Evolutionary conservation across 1,139 yeast species (phyloP).

Genomic region (Debaryomycetaceae sp.): DNA sequence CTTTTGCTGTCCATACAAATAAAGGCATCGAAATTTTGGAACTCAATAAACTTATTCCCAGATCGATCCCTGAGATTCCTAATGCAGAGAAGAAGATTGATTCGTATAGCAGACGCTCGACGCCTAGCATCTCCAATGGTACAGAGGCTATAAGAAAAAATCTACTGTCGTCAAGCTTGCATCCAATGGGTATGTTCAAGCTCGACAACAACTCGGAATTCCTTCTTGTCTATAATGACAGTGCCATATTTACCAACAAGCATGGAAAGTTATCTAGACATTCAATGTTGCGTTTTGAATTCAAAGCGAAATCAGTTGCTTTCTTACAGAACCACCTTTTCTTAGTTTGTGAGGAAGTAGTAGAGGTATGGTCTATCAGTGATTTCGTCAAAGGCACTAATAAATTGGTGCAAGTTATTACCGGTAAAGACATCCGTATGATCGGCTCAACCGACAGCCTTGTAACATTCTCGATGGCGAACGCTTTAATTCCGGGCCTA

Average conservation of each 20-base stretch:
- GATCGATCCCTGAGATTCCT: constrained; percentile 52
- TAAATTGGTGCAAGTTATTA: constrained; percentile 65
- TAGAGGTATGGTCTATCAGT: constrained; percentile 67
- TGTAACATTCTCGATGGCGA: constrained; percentile 59
- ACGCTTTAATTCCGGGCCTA: constrained; percentile 63
- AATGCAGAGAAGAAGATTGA: constrained; percentile 27
- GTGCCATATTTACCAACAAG: constrained; percentile 68
- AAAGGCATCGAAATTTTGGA: constrained; percentile 69
- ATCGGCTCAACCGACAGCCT: constrained; percentile 38
- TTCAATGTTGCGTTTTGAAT: constrained; percentile 58
- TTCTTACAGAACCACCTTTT: constrained; percentile 59
- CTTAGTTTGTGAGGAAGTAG: constrained; percentile 61
- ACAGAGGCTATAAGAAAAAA: constrained; percentile 34
- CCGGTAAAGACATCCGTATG: constrained; percentile 62
- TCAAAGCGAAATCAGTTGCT: constrained; percentile 56
- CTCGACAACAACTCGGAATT: constrained; percentile 51
- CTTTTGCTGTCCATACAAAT: constrained; percentile 64
- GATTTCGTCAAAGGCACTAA: constrained; percentile 48
- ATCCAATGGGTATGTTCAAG: constrained; percentile 65
- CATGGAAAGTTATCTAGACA: constrained; percentile 61
- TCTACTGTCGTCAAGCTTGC: constrained; percentile 32
- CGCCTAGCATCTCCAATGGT: constrained; percentile 8
- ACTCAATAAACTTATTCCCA: constrained; percentile 54
- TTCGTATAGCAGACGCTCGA: constrained; percentile 26
- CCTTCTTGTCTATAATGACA: constrained; percentile 67